A percentile compares a stretch with the other conserved stretches of the same genome.
Conservation (phyloP, 1,284 basidiomycete species). For the Puccinia hordei region DNA sequence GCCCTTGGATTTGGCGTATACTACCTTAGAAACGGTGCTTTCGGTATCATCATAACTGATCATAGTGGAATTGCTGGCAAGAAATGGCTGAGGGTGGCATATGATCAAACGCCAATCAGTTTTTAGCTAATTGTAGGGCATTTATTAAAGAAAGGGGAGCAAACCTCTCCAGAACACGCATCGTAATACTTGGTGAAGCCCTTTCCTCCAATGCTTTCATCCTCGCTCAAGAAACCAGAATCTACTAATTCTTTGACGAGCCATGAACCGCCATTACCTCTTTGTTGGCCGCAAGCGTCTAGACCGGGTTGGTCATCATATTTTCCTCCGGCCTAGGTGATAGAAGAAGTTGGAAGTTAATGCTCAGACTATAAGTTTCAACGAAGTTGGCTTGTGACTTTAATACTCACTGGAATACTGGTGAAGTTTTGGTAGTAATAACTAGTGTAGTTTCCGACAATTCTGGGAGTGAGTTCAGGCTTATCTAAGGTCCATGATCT, state of each 20-base stretch:
- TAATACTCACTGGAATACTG: conserved; percentile 28
- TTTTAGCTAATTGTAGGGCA: too few species aligned
- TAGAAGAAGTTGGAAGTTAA: not conserved
- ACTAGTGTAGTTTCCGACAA: conserved; percentile 36
- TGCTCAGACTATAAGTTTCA: not conserved
- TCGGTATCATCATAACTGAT: conserved; percentile 38
- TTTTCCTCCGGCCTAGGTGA: conserved; percentile 35
- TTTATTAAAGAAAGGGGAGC: not conserved
- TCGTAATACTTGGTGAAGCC: conserved; percentile 39
- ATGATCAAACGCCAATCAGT: not conserved
- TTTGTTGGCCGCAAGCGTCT: conserved; percentile 42
- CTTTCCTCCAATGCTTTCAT: conserved; percentile 33
- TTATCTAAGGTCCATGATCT: conserved; percentile 25
- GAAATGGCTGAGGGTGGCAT: conserved; percentile 28
- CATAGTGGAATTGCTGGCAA: conserved; percentile 36
- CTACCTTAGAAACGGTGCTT: conserved; percentile 35
- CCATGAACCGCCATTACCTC: conserved; percentile 34
- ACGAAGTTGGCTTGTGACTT: not conserved
- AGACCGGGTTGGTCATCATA: conserved; percentile 41
- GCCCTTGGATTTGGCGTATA: conserved; percentile 15
- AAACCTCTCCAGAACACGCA: conserved; percentile 35
- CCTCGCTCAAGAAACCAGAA: conserved; percentile 29
- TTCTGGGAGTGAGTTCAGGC: conserved; percentile 41
- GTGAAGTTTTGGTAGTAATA: conserved; percentile 49
- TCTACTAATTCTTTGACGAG: conserved; percentile 32